Evolutionary conservation across 805 yeast species (phyloP), one percentile per base, ranked within the genome.

Genomic region (Ogataea ramenticola): DNA sequence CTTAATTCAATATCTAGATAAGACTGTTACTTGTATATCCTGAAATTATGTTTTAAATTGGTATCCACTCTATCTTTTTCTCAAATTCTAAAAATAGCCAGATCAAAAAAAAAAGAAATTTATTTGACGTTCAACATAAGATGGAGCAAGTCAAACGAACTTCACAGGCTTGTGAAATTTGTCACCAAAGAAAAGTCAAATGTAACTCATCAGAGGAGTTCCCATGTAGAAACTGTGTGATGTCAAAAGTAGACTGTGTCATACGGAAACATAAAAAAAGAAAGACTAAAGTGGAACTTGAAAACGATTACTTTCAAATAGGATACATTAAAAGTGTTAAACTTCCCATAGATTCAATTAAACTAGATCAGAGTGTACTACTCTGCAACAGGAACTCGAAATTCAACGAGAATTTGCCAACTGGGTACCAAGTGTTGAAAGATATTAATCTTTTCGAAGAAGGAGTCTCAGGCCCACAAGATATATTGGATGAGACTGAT

Each of bases 171-270:
- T 84, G 93, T 57, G 74, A 77, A 36, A 83, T 84, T n/a, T 86
- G 93, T 55, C 79, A 87, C 43, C 74, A 82, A 8, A 68, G 93
- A 31, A 85, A 85, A 53, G 91, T 85, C 16, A 74, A 89, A 30
- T 85, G 95, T 64, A 87, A 82, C 55, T 86, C 83, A 11, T 82
- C 70, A 10, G 60, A 61, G 31, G 73, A 67, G 43, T 68, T 69
- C 55, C 85, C 84, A 0, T 79, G 86, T 54, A 75, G 88, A 19
- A 83, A 83, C 59, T 83, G 91, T 57, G 68, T 75, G 31, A 80
- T 83, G 3, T 82, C 82, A 59, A 82, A 84, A 6, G 75, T 86
- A 53, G 86, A 80, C 41, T 86, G 90, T 64, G 66, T 68, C 31
- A 70, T 83, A 42, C 90, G 88, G 1, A 83, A 77, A 30, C 61